Evolutionary conservation across 176 grass and related monocot genomes (phyloP).

Genomic region (Sorghum bicolor): DNA sequence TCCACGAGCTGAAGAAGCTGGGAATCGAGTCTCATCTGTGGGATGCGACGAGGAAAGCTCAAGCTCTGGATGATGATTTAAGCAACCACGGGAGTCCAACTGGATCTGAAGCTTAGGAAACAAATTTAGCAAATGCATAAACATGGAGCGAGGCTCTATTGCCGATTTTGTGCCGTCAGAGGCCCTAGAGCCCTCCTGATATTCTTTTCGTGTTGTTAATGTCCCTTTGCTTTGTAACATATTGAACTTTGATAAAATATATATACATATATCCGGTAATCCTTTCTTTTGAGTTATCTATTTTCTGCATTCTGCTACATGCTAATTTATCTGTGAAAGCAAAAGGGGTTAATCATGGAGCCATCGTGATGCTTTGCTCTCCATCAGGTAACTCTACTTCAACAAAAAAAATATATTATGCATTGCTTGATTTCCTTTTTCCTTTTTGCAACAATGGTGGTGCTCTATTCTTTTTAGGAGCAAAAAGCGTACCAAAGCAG

Average conservation of each 20-base stretch:
- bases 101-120: slow-evolving; percentile 49
- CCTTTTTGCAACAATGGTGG: slow-evolving; percentile 14
- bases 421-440: slow-evolving; percentile 16
- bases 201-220: background rate
- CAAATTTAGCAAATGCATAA: background rate
- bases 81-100: slow-evolving; percentile 55
- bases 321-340: slow-evolving; percentile 20
- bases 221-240: slow-evolving; percentile 1
- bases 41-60: slow-evolving; percentile 64
- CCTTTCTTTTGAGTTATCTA: background rate
- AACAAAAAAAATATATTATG: slow-evolving; percentile 14
- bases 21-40: slow-evolving; percentile 83
- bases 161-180: slow-evolving; percentile 35
- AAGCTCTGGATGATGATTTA: slow-evolving; percentile 45
- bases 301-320: background rate
- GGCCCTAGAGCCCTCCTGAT: slow-evolving; percentile 12
- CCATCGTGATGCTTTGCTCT: background rate
- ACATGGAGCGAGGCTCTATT: background rate
- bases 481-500: slow-evolving; percentile 12
- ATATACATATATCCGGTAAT: background rate
- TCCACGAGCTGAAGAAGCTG: slow-evolving; percentile 84
- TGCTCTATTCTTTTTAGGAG: slow-evolving; percentile 34
- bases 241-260: background rate
- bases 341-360: slow-evolving; percentile 10
- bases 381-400: background rate